These are phyloP conservation scores for Prunus yedoensis DNA, from an alignment of 331 rosid genomes.

Conservation along the genomic window DNA sequence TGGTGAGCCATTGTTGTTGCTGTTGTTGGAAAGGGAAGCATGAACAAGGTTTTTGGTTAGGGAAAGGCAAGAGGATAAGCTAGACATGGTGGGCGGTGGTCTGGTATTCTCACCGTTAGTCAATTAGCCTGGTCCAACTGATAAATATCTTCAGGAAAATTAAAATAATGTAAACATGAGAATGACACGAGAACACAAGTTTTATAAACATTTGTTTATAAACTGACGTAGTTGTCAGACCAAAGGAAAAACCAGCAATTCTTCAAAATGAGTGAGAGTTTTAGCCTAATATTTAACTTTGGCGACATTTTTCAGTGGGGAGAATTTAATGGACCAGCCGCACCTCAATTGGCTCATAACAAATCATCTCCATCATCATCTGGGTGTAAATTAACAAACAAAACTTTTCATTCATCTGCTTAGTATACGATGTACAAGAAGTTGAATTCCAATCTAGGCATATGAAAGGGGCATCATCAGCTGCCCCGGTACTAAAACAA, in stretches of 20 bases:
- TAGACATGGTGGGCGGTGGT: slow-evolving; percentile 41
- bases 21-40: slow-evolving; percentile 41
- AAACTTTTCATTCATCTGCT: neutral
- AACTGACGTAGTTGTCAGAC: too few species aligned
- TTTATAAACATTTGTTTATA: neutral
- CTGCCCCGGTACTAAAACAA: neutral
- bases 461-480: neutral
- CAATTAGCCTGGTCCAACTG: neutral
- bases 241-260: too few species aligned
- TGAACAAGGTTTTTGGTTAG: slow-evolving; percentile 33
- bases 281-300: too few species aligned
- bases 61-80: slow-evolving; percentile 40
- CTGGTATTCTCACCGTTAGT: neutral
- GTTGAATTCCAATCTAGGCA: neutral
- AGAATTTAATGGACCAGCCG: too few species aligned
- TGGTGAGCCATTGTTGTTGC: slow-evolving; percentile 28
- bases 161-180: neutral
- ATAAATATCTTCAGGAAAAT: slow-evolving; percentile 1
- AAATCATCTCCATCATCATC: too few species aligned
- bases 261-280: too few species aligned
- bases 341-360: too few species aligned
- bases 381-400: neutral
- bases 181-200: neutral
- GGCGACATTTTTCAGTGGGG: too few species aligned
- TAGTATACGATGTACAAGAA: neutral